phyloP scores from a whole-genome alignment of 2,329 filamentous ascomycete species.

The Metarhizium anisopliae region DNA sequence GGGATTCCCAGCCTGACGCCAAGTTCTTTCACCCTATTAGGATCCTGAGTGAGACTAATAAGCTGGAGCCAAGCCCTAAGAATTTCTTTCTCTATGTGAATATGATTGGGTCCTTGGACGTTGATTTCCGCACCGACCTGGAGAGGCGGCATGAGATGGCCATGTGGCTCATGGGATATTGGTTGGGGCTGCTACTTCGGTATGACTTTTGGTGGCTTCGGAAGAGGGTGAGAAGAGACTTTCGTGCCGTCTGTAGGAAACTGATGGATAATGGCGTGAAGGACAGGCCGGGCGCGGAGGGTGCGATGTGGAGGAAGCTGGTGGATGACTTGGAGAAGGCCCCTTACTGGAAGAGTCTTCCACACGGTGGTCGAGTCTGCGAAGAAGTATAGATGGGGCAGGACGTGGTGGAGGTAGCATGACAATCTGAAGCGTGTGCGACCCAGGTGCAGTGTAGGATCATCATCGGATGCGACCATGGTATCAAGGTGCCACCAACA shows the following conservation, averaged over 20 bases:
- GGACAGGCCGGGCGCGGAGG: slow-evolving; percentile 9
- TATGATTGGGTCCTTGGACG: slow-evolving; percentile 12
- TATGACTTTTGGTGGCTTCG: slow-evolving; percentile 16
- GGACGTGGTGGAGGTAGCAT: too few species aligned
- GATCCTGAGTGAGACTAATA: slow-evolving; percentile 6
- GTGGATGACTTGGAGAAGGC: slow-evolving; percentile 13
- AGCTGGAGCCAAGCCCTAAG: slow-evolving; percentile 7
- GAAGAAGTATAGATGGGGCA: too few species aligned
- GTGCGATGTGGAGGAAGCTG: slow-evolving; percentile 12
- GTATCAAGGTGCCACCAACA: too few species aligned
- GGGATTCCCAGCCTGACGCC: neutral
- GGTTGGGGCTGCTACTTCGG: slow-evolving; percentile 15
- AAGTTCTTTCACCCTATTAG: slow-evolving; percentile 5
- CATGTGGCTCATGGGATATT: slow-evolving; percentile 16
- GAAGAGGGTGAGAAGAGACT: slow-evolving; percentile 10
- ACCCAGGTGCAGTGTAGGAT: too few species aligned
- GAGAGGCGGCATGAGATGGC: slow-evolving; percentile 12
- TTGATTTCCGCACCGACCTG: slow-evolving; percentile 12
- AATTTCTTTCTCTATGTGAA: slow-evolving; percentile 13
- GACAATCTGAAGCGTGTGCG: too few species aligned
- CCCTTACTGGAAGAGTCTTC: neutral
- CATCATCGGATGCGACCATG: too few species aligned
- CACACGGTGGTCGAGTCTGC: neutral
- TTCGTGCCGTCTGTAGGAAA: slow-evolving; percentile 11
- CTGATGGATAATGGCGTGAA: slow-evolving; percentile 8